Base-by-base conservation (phyloP, 1,139 yeast species). In the Saccharomycopsis phalli region DNA sequence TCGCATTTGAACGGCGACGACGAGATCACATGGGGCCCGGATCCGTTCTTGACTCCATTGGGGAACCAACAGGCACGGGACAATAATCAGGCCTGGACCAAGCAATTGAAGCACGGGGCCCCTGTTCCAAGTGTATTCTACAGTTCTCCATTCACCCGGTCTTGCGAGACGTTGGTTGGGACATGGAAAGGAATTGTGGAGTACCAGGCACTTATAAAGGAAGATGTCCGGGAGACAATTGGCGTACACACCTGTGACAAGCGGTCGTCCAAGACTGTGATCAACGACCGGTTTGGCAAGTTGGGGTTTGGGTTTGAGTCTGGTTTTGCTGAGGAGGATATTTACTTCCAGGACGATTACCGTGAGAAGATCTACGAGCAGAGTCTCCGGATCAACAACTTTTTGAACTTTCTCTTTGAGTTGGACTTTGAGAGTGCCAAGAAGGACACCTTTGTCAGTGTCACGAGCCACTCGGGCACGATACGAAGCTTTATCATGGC, bases 201-300 rank as follows among this genome's bases (percentile, higher is more conserved):
- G 14, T 60, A 25, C 26, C 18, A 26, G 4, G 37, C 37, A n/a
- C 62, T 34, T 51, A 65, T 75, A 17, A 58, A 61, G 36, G 91
- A 81, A 44, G 65, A 68, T 32, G 51, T 81, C 4, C 63, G 93
- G 40, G 93, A 81, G 55, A 76, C 79, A 0, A 66, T 76, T 21
- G 91, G 91, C 1, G 63, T 62, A 13, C 83, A 81, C 54, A 59
- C 76, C 2, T 81, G 93, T 55, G 87, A 81, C 55, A 67, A 71
- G 53, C 59, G 91, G 40, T 61, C 71, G 2, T 49, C 66, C 2
- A 65, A 62, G 47, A 44, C 62, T 1, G 60, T 59, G 31, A 67
- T 72, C 20, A 49, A 49, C 6, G 53, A 60, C 18, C 55, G 74
- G 31, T 65, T 68, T 41, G 27, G 36, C 11, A 23, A 34, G 7